A percentile compares a stretch with the other conserved stretches of the same genome.
These are phyloP conservation scores for Phytophthora palmivora DNA, from an alignment of 352 stramenopile genomes.

Conservation along the genomic window DNA sequence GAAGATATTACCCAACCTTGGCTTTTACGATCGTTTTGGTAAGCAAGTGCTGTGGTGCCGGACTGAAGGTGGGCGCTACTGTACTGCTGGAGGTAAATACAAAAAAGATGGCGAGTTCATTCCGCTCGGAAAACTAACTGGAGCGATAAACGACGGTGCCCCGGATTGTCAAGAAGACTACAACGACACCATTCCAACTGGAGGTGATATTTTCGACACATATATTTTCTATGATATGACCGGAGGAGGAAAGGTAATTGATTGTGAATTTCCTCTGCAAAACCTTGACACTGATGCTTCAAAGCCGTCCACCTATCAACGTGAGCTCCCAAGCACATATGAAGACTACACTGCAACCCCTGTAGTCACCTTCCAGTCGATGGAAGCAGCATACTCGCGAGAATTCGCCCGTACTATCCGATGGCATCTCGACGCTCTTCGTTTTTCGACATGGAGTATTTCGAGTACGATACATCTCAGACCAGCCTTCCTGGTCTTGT, in stretches of 20 bases:
- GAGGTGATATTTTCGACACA: constrained; percentile 71
- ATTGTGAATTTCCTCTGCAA: constrained; percentile 86
- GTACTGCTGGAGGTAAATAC: constrained; percentile 71
- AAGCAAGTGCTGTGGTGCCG: constrained; percentile 90
- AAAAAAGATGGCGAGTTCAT: constrained; percentile 43
- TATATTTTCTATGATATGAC: constrained; percentile 84
- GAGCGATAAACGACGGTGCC: constrained; percentile 34
- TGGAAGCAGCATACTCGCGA: constrained; percentile 55
- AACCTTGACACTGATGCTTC: constrained; percentile 61
- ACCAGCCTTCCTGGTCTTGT: constrained; percentile 55
- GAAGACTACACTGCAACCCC: constrained; percentile 45
- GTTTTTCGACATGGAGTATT: constrained; percentile 91
- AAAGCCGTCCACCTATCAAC: constrained; percentile 54
- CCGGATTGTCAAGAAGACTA: constrained; percentile 55
- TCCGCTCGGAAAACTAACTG: constrained; percentile 38
- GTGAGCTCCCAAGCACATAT: constrained; percentile 58
- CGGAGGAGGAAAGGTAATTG: constrained; percentile 67
- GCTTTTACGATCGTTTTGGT: constrained; percentile 82
- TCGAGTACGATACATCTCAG: constrained; percentile 67
- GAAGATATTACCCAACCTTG: constrained; percentile 81
- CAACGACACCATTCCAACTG: constrained; percentile 53
- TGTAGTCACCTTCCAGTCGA: constrained; percentile 72
- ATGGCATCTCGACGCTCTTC: constrained; percentile 80
- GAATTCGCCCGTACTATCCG: constrained; percentile 90
- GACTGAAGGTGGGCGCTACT: constrained; percentile 65